Base-by-base conservation (phyloP, 2,329 filamentous ascomycete genomes). In the Fusarium sp. region DNA sequence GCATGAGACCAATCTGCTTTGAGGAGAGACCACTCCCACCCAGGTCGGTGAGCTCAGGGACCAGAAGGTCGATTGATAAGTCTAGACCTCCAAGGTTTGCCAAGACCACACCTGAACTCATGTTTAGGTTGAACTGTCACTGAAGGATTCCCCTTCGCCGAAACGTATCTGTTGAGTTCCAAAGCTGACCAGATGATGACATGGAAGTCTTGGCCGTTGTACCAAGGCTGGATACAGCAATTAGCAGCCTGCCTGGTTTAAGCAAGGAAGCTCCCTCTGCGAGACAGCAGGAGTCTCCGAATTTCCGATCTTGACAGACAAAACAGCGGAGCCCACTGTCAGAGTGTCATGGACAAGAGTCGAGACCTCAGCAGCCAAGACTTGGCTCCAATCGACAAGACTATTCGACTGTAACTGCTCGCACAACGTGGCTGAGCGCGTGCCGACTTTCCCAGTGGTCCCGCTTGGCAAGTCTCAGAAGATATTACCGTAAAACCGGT, bases 341-440 rank as follows among this genome's bases (percentile, higher is more conserved):
- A 40, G 51, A 45, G 33, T 51, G 45, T 59, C 39, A 51, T 64
- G 51, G 54, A 52, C 40, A 56, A 70, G 63, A 72, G 71, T 73
- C 71, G 49, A 66, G 71, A 74, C 71, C 63, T 66, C 53, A 62
- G 49, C 60, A 63, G 72, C 72, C 72, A 74, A 74, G 72, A 62
- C 72, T 74, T 74, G 72, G 72, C 72, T 66, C 58, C 60, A 59
- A 58, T 58, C 50, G 58, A 69, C 49, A 43, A 62, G 69, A 59
- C 11, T 62, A 49, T 54, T 47, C 39, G 56, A 50, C 52, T 58
- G 29, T 37, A 60, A 43, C 57, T 58, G 25, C 36, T 62, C 39
- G 56, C 66, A 59, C 47, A 63, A 47, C 39, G 61, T 55, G 63
- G 67, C 55, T 56, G 40, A 64, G 66, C 64, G 51, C 51, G 66